A percentile compares a stretch with the other conserved stretches of the same genome.
Evolutionary conservation across 2,329 filamentous ascomycete genomes (phyloP).

Genomic region (Anthostomella pinea): DNA sequence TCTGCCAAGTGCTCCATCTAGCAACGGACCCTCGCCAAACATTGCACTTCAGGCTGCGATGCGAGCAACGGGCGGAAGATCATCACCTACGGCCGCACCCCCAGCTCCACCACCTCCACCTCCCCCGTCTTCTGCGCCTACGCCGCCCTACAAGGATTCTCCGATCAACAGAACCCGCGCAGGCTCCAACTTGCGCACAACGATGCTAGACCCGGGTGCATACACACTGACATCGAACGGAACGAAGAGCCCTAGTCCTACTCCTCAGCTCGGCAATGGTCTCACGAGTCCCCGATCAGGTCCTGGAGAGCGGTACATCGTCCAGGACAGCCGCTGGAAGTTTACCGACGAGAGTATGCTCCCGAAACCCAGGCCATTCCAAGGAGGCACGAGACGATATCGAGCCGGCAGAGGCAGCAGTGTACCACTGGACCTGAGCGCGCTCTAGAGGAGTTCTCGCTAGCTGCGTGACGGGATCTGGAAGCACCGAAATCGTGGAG

Average conservation of each 20-base stretch:
- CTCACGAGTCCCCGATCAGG: slow-evolving; percentile 28
- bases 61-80: slow-evolving; percentile 34
- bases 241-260: slow-evolving; percentile 47
- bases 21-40: slow-evolving; percentile 30
- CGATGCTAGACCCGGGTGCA: slow-evolving; percentile 70
- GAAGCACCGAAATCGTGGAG: no score
- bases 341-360: slow-evolving; percentile 81
- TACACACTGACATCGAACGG: slow-evolving; percentile 63
- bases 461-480: no score
- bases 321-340: slow-evolving; percentile 80
- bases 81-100: slow-evolving; percentile 33
- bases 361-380: slow-evolving; percentile 81
- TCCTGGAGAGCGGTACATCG: slow-evolving; percentile 45
- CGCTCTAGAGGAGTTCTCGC: slow-evolving; percentile 43
- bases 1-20: slow-evolving; percentile 18
- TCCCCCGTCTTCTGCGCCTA: slow-evolving; percentile 38
- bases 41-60: slow-evolving; percentile 41
- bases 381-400: slow-evolving; percentile 73
- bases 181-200: slow-evolving; percentile 50
- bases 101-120: slow-evolving; percentile 38
- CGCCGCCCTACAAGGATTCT: no score
- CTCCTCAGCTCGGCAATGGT: slow-evolving; percentile 32
- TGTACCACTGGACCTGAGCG: slow-evolving; percentile 80
- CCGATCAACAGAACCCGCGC: slow-evolving; percentile 38
- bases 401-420: slow-evolving; percentile 89